Base-by-base conservation (phyloP, 208 protist species). In the Crithidia mellificae region DNA sequence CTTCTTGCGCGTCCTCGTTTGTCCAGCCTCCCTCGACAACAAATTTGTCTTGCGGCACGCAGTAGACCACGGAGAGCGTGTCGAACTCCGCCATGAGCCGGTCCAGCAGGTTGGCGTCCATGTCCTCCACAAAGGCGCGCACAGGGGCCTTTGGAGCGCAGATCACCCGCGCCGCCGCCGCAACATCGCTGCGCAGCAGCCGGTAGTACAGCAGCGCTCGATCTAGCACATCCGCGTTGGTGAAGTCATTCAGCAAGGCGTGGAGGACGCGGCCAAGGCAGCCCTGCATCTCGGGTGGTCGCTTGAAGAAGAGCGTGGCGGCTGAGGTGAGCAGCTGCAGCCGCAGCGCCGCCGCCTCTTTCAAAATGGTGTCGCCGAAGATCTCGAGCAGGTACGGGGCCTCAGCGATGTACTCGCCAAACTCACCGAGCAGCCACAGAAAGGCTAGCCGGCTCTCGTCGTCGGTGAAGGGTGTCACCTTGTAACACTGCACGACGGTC, bases 331-430 rank as follows among this genome's bases (percentile, higher is more conserved):
- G 85, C 64, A 98, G 80, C 67, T 96, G 90, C 47, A 83, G 49
- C 15, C 87, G 85, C 39, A 98, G 84, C 46, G 71, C 62, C 17
- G 80, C 80, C 22, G 68, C 36, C 22, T 91, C 78, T 0, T 70
- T 54, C 34, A 75, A 50, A 17, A 90, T 73, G 34, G 63, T 68
- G 57, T 82, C 78, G 39, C 70, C 59, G 51, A 95, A 78, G 5
- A 64, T 52, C 63, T 98, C 95, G 15, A 98, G 25, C 27, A 98
- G 67, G 78, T 98, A 98, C 50, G 96, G 95, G 0, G 88, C 85
- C 38, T 94, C 83, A 9, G 87, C 77, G 50, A 98, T 92, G 63
- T 87, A 71, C 39, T 97, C 85, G 44, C 90, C 95, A 62, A 90
- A 96, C 63, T 98, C 90, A 8, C 90, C 95, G 15, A 98, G 64